Percentiles rank a stretch among this genome's conserved stretches.
These are phyloP conservation scores for Suillus decipiens DNA, from an alignment of 768 basidiomycete genomes.

Conservation along the genomic window DNA sequence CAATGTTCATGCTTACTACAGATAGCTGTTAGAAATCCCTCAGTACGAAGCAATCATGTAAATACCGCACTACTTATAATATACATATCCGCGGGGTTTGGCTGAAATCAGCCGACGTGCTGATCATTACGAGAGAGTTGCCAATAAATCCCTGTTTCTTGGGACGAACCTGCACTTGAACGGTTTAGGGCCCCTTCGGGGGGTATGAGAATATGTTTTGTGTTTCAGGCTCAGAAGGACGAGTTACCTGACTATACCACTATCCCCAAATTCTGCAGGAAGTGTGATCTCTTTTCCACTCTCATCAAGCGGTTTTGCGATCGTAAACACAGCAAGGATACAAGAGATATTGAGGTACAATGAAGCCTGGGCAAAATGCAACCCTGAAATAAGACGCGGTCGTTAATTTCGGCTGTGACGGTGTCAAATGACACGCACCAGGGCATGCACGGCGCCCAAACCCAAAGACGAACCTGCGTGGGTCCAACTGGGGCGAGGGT, in stretches of 20 bases:
- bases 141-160: background rate
- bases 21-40: background rate
- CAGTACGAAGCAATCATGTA: background rate
- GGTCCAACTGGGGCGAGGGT: constrained; percentile 15
- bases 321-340: constrained; percentile 40
- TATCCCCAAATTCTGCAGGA: background rate
- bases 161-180: constrained; percentile 4
- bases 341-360: constrained; percentile 38
- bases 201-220: background rate
- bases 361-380: constrained; percentile 35
- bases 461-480: constrained; percentile 17
- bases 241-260: background rate
- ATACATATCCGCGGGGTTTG: background rate
- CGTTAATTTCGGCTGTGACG: background rate
- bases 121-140: background rate
- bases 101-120: background rate
- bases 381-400: background rate
- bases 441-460: constrained; percentile 23
- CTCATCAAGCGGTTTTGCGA: constrained; percentile 36
- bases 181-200: background rate
- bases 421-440: constrained; percentile 6
- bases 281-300: background rate
- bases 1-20: background rate
- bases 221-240: background rate
- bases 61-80: background rate